phyloP scores from a whole-genome alignment of 495 filamentous ascomycete species.

The Penicillium dipodomyicola region DNA sequence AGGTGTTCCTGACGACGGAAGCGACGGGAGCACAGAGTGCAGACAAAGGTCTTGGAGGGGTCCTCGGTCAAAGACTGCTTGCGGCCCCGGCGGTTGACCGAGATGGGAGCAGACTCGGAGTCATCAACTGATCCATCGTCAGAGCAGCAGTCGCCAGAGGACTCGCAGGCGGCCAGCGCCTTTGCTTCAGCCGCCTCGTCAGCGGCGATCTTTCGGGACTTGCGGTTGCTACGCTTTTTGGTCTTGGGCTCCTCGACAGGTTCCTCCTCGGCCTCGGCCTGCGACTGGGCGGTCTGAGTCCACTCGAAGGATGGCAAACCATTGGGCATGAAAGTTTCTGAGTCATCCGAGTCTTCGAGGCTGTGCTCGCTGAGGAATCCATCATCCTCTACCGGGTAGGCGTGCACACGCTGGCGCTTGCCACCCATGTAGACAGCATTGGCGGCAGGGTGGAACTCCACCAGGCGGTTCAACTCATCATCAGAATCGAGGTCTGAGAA shows the following conservation, averaged over 20 bases:
- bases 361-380: constrained; percentile 71
- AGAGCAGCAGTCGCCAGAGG: constrained; percentile 18
- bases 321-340: constrained; percentile 54
- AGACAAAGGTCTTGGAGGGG: constrained; percentile 97
- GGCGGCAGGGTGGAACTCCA: constrained; percentile 60
- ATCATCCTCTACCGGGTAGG: constrained; percentile 68
- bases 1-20: constrained; percentile 99
- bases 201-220: constrained; percentile 50
- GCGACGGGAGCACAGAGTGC: constrained; percentile 89
- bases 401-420: constrained; percentile 75
- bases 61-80: constrained; percentile 99
- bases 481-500: constrained; percentile 91
- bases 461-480: constrained; percentile 79
- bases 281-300: constrained; percentile 31
- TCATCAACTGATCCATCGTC: constrained; percentile 23
- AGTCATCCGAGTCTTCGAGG: constrained; percentile 73
- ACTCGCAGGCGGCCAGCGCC: constrained; percentile 14
- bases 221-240: constrained; percentile 59
- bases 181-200: constrained; percentile 24
- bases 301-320: constrained; percentile 44
- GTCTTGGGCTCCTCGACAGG: constrained; percentile 48
- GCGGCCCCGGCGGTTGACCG: constrained; percentile 87
- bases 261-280: constrained; percentile 26
- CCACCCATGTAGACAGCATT: constrained; percentile 64
- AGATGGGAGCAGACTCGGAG: constrained; percentile 52